Evolutionary conservation across 768 basidiomycete genomes (phyloP), one percentile per base, ranked within the genome.

Genomic region (Tephrocybe rancida): DNA sequence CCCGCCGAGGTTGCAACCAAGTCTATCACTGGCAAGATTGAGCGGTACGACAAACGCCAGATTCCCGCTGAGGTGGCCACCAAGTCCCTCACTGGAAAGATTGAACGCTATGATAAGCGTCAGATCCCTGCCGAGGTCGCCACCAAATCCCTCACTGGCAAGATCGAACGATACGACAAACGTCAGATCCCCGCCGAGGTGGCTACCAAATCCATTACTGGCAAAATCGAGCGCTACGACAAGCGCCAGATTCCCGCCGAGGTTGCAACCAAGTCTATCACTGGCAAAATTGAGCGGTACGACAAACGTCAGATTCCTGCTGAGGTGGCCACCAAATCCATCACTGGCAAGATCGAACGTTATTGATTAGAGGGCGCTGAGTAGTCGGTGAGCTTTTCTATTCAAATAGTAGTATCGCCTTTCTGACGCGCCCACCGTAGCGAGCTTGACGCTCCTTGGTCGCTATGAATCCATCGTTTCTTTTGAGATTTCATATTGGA

Each of bases 221-320:
- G 66, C 11, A 43, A 42, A 13, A 58, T 67, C 44, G 58, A 53
- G 26, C 56, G 29, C 2, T 65, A 63, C 43, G 50, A 46, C 32
- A 59, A 54, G 14, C 55, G 63, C 22, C 53, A 57, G 26, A 65
- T 63, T 34, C 61, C 65, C 5, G 64, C 60, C 1, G 61, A 69
- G 53, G 47, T 61, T 2, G 26, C 68, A 2, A 67, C 70, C 35
- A 75, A 70, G 44, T 65, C 77, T 0, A 61, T 64, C 11, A 54
- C 67, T 7, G 76, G 77, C 13, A 47, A 55, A 5, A 62, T 78
- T 32, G 63, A 58, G 32, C 59, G 50, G 1, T 74, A 72, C 58
- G n/a, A 18, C 13, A 57, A 37, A 16, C 52, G 56, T 27, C 37
- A 47, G 27, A 37, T 37, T 18, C 35, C 35, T 2, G 24, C 27